A percentile compares a stretch with the other conserved stretches of the same genome.
Conservation (phyloP, 2,329 filamentous ascomycete species). For the Claviceps arundinis region DNA sequence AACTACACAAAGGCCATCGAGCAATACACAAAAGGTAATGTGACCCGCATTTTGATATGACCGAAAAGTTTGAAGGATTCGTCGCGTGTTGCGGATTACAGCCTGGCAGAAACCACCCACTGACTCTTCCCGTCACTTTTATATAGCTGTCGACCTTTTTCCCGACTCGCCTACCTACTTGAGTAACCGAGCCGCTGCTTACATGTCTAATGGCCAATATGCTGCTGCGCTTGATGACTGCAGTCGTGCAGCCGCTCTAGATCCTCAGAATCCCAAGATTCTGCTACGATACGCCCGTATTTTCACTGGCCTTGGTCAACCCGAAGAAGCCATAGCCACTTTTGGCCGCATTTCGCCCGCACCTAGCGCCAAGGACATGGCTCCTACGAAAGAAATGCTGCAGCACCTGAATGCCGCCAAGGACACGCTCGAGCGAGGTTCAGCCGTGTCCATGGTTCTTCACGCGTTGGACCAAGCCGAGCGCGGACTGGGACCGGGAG, state of each 20-base stretch:
- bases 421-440: conserved; percentile 59
- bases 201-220: conserved; percentile 77
- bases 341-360: conserved; percentile 69
- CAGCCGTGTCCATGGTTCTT: conserved; percentile 78
- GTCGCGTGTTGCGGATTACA: not conserved
- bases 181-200: conserved; percentile 88
- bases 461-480: conserved; percentile 87
- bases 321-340: conserved; percentile 73
- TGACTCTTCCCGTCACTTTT: not conserved
- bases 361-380: conserved; percentile 74
- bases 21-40: conserved; percentile 84
- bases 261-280: conserved; percentile 78
- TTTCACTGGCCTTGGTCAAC: conserved; percentile 74
- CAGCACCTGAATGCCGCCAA: conserved; percentile 70
- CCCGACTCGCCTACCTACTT: conserved; percentile 80
- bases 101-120: not conserved
- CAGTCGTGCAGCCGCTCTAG: conserved; percentile 65
- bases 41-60: not conserved
- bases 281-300: conserved; percentile 79
- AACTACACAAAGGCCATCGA: conserved; percentile 79
- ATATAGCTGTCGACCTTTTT: conserved; percentile 69
- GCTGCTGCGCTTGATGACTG: conserved; percentile 76
- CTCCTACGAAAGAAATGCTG: conserved; percentile 72
- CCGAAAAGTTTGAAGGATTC: not conserved
- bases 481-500: conserved; percentile 60